Evolutionary conservation across 306 rosid species (phyloP).

Genomic region (Castanea mollissima): DNA sequence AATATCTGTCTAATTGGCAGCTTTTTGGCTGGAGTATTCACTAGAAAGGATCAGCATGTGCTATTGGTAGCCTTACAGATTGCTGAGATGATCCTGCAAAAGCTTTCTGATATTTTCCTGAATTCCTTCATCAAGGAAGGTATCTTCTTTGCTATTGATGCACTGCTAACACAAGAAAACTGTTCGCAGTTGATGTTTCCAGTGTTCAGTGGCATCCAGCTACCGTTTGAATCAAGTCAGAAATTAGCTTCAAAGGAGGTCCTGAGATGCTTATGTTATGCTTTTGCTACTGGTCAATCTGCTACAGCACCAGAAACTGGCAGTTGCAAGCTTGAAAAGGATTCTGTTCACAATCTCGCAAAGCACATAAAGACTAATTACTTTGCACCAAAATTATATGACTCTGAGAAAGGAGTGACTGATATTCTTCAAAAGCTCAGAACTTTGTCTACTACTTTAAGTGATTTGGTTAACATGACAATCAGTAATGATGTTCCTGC

Average conservation of each 20-base stretch:
- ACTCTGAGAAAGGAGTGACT: slow-evolving; percentile 64
- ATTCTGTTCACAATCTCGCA: slow-evolving; percentile 76
- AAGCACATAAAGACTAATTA: slow-evolving; percentile 54
- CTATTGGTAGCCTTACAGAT: slow-evolving; percentile 70
- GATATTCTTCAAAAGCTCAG: slow-evolving; percentile 81
- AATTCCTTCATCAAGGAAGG: slow-evolving; percentile 89
- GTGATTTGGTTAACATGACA: slow-evolving; percentile 46
- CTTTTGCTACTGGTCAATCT: slow-evolving; percentile 60
- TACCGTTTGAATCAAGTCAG: slow-evolving; percentile 51
- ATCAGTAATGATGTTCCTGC: slow-evolving; percentile 35
- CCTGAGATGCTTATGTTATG: slow-evolving; percentile 71
- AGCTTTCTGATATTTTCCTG: slow-evolving; percentile 63
- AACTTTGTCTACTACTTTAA: slow-evolving; percentile 45
- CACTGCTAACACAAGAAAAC: slow-evolving; percentile 64
- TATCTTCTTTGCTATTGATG: slow-evolving; percentile 80
- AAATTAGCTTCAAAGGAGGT: slow-evolving; percentile 57
- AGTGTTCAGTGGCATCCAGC: slow-evolving; percentile 43
- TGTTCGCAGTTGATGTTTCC: slow-evolving; percentile 62
- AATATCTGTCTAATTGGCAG: slow-evolving; percentile 51
- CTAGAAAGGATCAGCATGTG: slow-evolving; percentile 92
- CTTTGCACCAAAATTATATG: slow-evolving; percentile 65
- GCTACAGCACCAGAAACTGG: slow-evolving; percentile 47
- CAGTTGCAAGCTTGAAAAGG: slow-evolving; percentile 78
- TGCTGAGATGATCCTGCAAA: slow-evolving; percentile 77
- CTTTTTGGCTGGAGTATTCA: slow-evolving; percentile 86